Percentiles rank a stretch among this genome's conserved stretches.
Evolutionary conservation across 2,329 filamentous ascomycete species (phyloP).

Genomic region (Berkeleyomyces rouxiae): DNA sequence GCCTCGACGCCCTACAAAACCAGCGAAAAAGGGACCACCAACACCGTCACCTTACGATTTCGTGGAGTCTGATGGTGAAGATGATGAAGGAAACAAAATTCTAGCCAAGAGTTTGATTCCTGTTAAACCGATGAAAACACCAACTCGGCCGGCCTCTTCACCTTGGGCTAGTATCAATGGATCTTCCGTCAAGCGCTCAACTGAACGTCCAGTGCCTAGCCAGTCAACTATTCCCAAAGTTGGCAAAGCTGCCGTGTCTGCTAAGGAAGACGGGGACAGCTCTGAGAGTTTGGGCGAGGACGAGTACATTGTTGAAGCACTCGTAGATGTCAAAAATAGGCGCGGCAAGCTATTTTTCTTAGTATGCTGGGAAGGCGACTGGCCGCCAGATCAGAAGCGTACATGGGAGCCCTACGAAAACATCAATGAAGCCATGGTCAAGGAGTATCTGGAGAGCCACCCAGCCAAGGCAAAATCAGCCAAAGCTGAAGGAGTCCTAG

Average conservation of each 20-base stretch:
- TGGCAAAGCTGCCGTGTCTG: too few species aligned
- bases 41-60: too few species aligned
- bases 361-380: slow-evolving; percentile 40
- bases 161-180: slow-evolving; percentile 3
- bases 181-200: not conserved
- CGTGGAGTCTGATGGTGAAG: not conserved
- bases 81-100: not conserved
- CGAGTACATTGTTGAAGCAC: slow-evolving; percentile 24
- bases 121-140: not conserved
- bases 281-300: slow-evolving; percentile 7
- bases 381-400: slow-evolving; percentile 38
- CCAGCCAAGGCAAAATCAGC: not conserved
- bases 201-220: not conserved
- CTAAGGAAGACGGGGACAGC: not conserved
- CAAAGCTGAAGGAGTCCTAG: not conserved
- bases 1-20: not conserved
- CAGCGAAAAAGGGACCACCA: not conserved
- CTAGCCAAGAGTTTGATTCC: not conserved
- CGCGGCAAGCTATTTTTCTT: slow-evolving; percentile 29
- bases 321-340: slow-evolving; percentile 28
- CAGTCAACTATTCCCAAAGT: not conserved
- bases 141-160: not conserved
- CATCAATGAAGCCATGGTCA: slow-evolving; percentile 19
- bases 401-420: slow-evolving; percentile 42
- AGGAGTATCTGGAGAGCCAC: not conserved